Evolutionary conservation across 352 stramenopile species (phyloP), one percentile per base, ranked within the genome.

Genomic region (Nothophytophthora sp.): DNA sequence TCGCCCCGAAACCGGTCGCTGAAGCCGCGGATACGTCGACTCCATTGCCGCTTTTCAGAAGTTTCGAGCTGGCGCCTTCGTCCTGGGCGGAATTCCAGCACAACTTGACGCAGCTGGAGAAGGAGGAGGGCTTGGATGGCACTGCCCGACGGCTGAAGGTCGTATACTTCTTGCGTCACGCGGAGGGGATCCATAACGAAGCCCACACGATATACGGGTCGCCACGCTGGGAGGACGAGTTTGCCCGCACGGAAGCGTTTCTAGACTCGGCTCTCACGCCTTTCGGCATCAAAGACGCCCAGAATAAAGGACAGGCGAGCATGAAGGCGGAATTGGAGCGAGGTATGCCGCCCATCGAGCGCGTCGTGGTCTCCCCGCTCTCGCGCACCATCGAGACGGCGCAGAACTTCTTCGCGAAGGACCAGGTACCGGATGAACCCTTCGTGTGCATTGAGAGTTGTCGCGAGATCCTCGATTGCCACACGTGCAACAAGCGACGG

Each of bases 141-240:
- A 63, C 49, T n/a, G 15, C 53, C 15, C n/a, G n/a, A n/a, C n/a
- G n/a, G 15, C 44, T 79, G 50, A 91, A 89, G 46, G 81, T 89
- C 40, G 42, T 91, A n/a, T 89, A 88, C 54, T 70, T 89, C 19
- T 61, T 90, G 23, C 78, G 81, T 19, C 81, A 92, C 43, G 81
- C 76, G 16, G 66, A 89, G 48, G 78, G 74, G 3, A 67, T 51
- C 13, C 78, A 92, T 65, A 92, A 92, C 45, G 60, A 67, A 8
- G 69, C 68, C 2, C 67, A 90, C 43, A 30, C 67, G 0, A 72
- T 79, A 28, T 65, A 78, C 22, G 81, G 78, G 13, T 68, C 69
- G 5, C 64, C 67, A 18, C 59, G 64, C 1, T 89, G 78, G 78
- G 76, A 88, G 19, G 63, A 65, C 41, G 66, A 87, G 28, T 67